These are phyloP conservation scores for Scalesia atractyloides DNA, from an alignment of 129 eudicot genomes.

Conservation along the genomic window DNA sequence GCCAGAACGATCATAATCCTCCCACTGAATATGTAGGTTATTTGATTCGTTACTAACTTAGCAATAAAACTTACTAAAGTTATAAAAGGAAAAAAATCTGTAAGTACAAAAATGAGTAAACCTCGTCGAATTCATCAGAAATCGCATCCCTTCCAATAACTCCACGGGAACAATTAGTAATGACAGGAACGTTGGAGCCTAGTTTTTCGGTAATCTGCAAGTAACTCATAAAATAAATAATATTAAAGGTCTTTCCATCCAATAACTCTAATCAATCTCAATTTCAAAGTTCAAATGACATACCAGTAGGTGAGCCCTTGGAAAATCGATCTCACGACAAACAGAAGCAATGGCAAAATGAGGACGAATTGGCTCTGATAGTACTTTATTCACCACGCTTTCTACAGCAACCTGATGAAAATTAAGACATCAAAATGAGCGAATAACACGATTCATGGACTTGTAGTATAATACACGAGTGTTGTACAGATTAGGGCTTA, in stretches of 20 bases:
- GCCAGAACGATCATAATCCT: slow-evolving; percentile 11
- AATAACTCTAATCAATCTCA: no score
- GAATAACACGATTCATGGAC: no score
- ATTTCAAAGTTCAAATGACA: background rate
- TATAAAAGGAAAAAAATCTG: background rate
- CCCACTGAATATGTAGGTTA: slow-evolving; percentile 43
- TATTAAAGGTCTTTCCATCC: no score
- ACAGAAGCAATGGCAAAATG: no score
- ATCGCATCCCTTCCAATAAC: slow-evolving; percentile 63
- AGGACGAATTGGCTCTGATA: no score
- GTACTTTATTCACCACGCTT: no score
- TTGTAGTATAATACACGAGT: background rate
- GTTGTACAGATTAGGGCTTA: no score
- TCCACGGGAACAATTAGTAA: no score
- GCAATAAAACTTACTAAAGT: no score
- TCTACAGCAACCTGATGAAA: slow-evolving; percentile 58
- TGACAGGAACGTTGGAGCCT: slow-evolving; percentile 58
- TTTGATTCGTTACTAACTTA: slow-evolving; percentile 7
- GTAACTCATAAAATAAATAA: background rate
- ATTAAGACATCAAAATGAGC: background rate
- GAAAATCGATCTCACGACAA: slow-evolving; percentile 40
- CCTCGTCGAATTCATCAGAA: slow-evolving; percentile 70
- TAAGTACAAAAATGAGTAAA: slow-evolving; percentile 20
- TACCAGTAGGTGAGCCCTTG: slow-evolving; percentile 59
- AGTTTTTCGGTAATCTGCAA: slow-evolving; percentile 57